A percentile compares a stretch with the other conserved stretches of the same genome.
These are phyloP conservation scores for Colletotrichum sp. DNA, from an alignment of 2,329 filamentous ascomycete genomes.

Conservation along the genomic window DNA sequence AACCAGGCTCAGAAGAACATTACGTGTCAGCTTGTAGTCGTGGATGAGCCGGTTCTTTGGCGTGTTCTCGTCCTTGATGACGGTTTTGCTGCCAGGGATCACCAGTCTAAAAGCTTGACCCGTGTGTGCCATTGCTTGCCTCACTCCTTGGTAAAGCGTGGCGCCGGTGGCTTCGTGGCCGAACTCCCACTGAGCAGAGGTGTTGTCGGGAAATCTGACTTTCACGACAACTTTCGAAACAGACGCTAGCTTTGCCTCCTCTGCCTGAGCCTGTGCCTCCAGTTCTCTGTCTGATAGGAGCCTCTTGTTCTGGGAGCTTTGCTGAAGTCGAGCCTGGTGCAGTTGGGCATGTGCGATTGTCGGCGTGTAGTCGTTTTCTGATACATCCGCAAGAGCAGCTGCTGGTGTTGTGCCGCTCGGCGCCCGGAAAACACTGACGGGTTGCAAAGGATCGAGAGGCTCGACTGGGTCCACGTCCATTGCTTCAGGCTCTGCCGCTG, in stretches of 20 bases:
- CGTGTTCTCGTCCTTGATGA: conserved; percentile 52
- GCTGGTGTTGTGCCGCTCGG: conserved; percentile 76
- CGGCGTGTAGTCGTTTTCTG: conserved; percentile 78
- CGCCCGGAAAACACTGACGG: conserved; percentile 78
- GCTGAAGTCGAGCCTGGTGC: conserved; percentile 71
- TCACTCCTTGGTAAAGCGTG: conserved; percentile 77
- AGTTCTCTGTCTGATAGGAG: conserved; percentile 85
- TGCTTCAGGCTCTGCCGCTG: conserved; percentile 17
- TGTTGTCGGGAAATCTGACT: conserved; percentile 88
- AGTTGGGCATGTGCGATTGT: conserved; percentile 78
- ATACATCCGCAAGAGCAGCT: conserved; percentile 70
- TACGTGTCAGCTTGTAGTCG: conserved; percentile 72
- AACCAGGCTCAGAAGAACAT: conserved; percentile 76
- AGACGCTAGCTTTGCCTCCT: conserved; percentile 68
- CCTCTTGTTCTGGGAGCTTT: conserved; percentile 72
- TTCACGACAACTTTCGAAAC: conserved; percentile 76
- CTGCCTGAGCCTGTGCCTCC: conserved; percentile 69
- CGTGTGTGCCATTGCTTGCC: conserved; percentile 69
- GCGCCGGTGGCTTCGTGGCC: conserved; percentile 70
- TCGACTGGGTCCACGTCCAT: conserved; percentile 32
- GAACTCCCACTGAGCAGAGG: conserved; percentile 76
- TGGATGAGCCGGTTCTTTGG: conserved; percentile 67
- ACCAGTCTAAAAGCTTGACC: conserved; percentile 75
- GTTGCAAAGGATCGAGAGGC: conserved; percentile 43
- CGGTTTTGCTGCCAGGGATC: conserved; percentile 59